These are phyloP conservation scores for Hortaea werneckii DNA, from an alignment of 2,329 filamentous ascomycete species.

Conservation along the genomic window DNA sequence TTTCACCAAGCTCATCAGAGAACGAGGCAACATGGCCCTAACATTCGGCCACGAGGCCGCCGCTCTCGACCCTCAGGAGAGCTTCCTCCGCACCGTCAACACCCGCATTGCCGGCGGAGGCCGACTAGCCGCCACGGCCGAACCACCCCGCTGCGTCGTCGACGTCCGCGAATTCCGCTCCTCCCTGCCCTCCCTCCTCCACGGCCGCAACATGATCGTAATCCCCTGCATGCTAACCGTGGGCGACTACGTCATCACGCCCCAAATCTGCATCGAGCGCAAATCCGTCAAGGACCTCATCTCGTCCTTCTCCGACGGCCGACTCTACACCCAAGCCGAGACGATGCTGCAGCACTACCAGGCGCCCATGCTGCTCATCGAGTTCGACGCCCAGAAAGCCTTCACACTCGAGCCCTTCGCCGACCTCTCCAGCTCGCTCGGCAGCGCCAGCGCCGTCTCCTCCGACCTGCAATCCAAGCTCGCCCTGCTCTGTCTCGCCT, in stretches of 20 bases:
- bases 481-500: constrained; percentile 83
- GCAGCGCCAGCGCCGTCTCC: constrained; percentile 49
- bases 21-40: constrained; percentile 82
- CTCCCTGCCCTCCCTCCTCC: constrained; percentile 78
- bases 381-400: constrained; percentile 94
- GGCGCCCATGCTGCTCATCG: constrained; percentile 81
- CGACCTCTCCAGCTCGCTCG: constrained; percentile 48
- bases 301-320: constrained; percentile 80
- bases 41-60: constrained; percentile 66
- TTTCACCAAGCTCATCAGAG: constrained; percentile 88
- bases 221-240: constrained; percentile 95
- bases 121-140: constrained; percentile 67
- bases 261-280: constrained; percentile 83
- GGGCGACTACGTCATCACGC: constrained; percentile 88
- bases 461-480: constrained; percentile 85
- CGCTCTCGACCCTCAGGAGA: constrained; percentile 73
- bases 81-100: constrained; percentile 89
- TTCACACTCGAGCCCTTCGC: constrained; percentile 69
- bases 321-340: constrained; percentile 84
- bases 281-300: constrained; percentile 90
- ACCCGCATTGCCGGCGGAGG: constrained; percentile 93
- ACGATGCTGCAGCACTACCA: constrained; percentile 92
- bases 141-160: constrained; percentile 83
- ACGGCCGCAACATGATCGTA: constrained; percentile 77
- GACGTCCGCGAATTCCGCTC: constrained; percentile 96